Percentiles rank a stretch among this genome's conserved stretches.
Conservation (phyloP, 1,139 yeast genomes). For the Blastobotrys illinoisensis region DNA sequence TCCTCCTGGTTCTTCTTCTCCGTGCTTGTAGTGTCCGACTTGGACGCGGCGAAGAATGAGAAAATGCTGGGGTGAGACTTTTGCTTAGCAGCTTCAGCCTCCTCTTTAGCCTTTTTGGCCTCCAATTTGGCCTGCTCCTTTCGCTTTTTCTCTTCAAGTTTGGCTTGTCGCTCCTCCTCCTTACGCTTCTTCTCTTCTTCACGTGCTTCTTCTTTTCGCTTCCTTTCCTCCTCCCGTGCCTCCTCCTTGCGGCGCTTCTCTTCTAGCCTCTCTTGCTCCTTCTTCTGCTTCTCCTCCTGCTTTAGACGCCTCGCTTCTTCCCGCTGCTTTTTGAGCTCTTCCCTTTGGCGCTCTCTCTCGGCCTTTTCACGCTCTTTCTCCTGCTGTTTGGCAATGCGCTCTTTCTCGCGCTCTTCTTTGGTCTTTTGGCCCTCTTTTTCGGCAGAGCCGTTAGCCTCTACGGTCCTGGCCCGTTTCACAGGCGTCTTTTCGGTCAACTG, state of each 20-base stretch:
- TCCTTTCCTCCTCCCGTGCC: slow-evolving; percentile 15
- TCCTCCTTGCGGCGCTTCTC: slow-evolving; percentile 10
- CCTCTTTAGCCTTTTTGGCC: slow-evolving; percentile 6
- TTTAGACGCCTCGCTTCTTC: slow-evolving; percentile 1
- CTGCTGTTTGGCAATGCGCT: background rate
- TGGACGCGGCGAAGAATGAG: slow-evolving; percentile 5
- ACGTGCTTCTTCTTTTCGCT: slow-evolving; percentile 6
- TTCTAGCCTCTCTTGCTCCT: slow-evolving; percentile 15
- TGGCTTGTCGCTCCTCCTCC: slow-evolving; percentile 10
- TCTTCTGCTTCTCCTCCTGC: slow-evolving; percentile 10
- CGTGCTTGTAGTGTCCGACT: slow-evolving; percentile 1
- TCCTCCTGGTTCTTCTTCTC: background rate
- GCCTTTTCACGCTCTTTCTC: background rate
- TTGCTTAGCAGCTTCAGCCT: slow-evolving; percentile 10
- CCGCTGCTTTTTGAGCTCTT: slow-evolving; percentile 1
- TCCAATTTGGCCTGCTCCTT: slow-evolving; percentile 5
- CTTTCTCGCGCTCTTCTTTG: slow-evolving; percentile 5
- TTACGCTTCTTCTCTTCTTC: slow-evolving; percentile 13
- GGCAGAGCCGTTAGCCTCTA: background rate
- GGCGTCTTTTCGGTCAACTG: background rate
- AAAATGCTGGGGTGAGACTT: slow-evolving; percentile 5
- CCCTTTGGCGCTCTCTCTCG: background rate
- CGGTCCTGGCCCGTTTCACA: background rate
- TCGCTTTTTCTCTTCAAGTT: slow-evolving; percentile 9
- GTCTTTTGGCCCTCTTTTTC: slow-evolving; percentile 1